These are phyloP conservation scores for Thalassiosira hispida DNA, from an alignment of 352 stramenopile genomes.

Conservation along the genomic window DNA sequence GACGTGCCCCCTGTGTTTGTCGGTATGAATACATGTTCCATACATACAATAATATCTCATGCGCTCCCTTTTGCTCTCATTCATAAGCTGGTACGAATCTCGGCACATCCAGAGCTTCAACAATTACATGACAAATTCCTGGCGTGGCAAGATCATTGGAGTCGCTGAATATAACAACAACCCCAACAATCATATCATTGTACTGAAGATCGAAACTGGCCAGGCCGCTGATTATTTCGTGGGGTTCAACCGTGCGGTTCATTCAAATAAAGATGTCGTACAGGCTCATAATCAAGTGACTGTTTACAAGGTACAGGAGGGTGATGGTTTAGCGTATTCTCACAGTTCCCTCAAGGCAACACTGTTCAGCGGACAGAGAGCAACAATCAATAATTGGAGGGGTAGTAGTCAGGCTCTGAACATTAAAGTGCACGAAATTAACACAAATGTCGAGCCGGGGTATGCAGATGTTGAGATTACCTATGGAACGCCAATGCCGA, in stretches of 20 bases:
- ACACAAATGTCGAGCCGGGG: background rate
- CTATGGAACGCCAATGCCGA: background rate
- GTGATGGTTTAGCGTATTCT: constrained; percentile 26
- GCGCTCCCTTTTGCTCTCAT: background rate
- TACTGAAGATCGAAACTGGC: constrained; percentile 16
- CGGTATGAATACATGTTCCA: too few species aligned
- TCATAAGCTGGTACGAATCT: constrained; percentile 26
- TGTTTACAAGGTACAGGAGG: constrained; percentile 11
- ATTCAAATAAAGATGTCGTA: constrained; percentile 23
- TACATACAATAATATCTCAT: too few species aligned
- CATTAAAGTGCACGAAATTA: constrained; percentile 1
- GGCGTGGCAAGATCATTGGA: constrained; percentile 8
- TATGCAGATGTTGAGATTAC: background rate
- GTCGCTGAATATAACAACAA: constrained; percentile 6
- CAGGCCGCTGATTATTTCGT: constrained; percentile 13
- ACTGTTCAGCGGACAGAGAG: background rate
- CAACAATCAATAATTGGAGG: constrained; percentile 5
- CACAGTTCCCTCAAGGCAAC: constrained; percentile 3
- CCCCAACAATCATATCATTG: background rate
- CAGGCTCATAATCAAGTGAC: constrained; percentile 22
- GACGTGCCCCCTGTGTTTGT: too few species aligned
- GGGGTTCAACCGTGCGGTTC: constrained; percentile 34
- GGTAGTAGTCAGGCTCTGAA: background rate
- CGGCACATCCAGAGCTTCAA: background rate
- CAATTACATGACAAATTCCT: background rate